Conservation (phyloP, 2,329 filamentous ascomycete species). For the Dothideomycetes sp. region DNA sequence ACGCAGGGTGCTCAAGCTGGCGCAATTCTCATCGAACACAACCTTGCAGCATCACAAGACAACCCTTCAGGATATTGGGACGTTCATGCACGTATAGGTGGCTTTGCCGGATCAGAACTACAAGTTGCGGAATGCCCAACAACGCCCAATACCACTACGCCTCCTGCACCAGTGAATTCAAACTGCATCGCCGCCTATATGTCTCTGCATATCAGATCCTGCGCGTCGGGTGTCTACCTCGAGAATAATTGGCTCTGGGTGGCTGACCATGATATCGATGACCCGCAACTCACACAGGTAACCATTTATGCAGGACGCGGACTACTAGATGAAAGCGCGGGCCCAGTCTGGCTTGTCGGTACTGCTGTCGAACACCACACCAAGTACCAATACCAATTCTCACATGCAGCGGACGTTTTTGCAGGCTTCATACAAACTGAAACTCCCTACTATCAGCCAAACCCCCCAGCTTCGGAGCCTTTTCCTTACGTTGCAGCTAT, state of each 20-base stretch:
- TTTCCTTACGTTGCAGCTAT: conserved; percentile 51
- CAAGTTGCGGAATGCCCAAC: conserved; percentile 29
- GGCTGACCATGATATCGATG: conserved; percentile 46
- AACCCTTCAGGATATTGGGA: conserved; percentile 41
- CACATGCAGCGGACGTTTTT: conserved; percentile 42
- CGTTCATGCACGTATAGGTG: conserved; percentile 29
- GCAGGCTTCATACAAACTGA: conserved; percentile 63
- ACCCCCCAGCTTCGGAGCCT: conserved; percentile 62
- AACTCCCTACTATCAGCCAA: conserved; percentile 77
- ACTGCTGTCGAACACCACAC: conserved; percentile 46
- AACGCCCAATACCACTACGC: conserved; percentile 35
- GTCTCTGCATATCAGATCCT: conserved; percentile 41
- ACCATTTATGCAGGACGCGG: conserved; percentile 41
- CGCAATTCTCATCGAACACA: conserved; percentile 40
- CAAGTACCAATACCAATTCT: conserved; percentile 46
- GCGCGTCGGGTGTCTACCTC: conserved; percentile 39
- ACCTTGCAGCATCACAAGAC: conserved; percentile 37
- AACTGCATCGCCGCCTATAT: conserved; percentile 28
- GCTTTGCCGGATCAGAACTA: conserved; percentile 25
- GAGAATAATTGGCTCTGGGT: conserved; percentile 49
- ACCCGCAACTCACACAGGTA: conserved; percentile 29
- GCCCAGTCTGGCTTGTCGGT: conserved; percentile 43
- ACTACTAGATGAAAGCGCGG: conserved; percentile 27
- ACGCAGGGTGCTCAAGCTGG: conserved; percentile 39
- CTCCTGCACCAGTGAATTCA: conserved; percentile 25